Evolutionary conservation across 1,139 yeast genomes (phyloP).

Genomic region (Eremothecium coryli): DNA sequence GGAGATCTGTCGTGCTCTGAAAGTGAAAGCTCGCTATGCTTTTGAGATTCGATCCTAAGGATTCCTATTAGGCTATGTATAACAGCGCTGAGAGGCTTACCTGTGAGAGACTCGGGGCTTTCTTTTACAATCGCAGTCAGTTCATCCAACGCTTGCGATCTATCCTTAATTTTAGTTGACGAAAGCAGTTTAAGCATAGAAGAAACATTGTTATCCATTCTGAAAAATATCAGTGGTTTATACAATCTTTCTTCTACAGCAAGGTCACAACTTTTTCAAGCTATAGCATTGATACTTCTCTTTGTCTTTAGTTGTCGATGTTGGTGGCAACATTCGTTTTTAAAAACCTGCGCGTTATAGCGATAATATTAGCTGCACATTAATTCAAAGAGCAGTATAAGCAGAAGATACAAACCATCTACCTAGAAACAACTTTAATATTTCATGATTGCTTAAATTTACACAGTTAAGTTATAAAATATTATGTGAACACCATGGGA

Average conservation of each 20-base stretch:
- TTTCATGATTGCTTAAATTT: conserved; percentile 10
- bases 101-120: conserved; percentile 18
- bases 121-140: conserved; percentile 31
- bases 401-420: no score
- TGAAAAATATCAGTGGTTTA: not conserved
- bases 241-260: no score
- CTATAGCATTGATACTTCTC: no score
- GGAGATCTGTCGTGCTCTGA: conserved; percentile 10
- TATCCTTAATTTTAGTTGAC: conserved; percentile 44
- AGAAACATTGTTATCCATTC: conserved; percentile 4
- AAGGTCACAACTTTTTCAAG: no score
- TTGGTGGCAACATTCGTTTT: no score
- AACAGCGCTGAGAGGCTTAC: conserved; percentile 25
- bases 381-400: no score
- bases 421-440: conserved; percentile 2
- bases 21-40: conserved; percentile 26
- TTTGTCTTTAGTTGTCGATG: no score
- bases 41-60: conserved; percentile 36
- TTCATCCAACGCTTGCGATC: conserved; percentile 42
- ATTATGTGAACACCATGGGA: conserved; percentile 10
- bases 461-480: conserved; percentile 9
- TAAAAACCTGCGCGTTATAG: no score
- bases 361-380: no score
- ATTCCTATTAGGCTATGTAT: conserved; percentile 35
- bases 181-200: conserved; percentile 18